These are phyloP conservation scores for Delonix regia DNA, from an alignment of 306 rosid species.

Conservation along the genomic window DNA sequence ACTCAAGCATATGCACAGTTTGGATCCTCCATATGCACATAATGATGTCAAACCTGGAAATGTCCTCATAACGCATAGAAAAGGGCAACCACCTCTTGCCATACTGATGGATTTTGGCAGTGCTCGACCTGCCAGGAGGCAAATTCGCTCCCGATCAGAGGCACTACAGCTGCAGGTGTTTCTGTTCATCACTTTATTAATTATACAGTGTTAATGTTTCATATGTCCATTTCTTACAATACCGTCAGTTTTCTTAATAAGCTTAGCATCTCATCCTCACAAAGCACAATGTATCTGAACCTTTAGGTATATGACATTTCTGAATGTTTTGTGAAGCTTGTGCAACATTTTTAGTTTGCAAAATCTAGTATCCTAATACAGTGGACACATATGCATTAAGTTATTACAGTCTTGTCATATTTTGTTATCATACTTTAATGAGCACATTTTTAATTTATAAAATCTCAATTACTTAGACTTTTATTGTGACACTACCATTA, in stretches of 20 bases:
- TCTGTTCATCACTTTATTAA: conserved; percentile 9
- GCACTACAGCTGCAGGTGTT: conserved; percentile 95
- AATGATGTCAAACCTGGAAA: conserved; percentile 98
- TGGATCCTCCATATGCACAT: conserved; percentile 96
- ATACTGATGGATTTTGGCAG: conserved; percentile 99
- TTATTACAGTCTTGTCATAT: background rate
- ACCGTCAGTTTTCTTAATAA: conserved; percentile 2
- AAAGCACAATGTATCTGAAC: background rate
- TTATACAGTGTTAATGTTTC: conserved; percentile 5
- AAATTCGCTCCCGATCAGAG: conserved; percentile 78
- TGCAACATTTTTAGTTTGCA: conserved; percentile 19
- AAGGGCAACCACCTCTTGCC: conserved; percentile 84
- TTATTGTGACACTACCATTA: conserved; percentile 16
- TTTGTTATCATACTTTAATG: background rate
- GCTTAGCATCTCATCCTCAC: background rate
- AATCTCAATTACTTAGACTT: conserved; percentile 8
- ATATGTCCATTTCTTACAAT: background rate
- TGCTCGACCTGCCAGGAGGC: conserved; percentile 88
- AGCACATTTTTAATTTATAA: conserved; percentile 5
- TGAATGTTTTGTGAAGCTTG: conserved; percentile 25
- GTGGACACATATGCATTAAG: conserved; percentile 13
- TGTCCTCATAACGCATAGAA: conserved; percentile 77
- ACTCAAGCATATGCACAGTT: conserved; percentile 92
- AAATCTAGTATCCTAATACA: conserved; percentile 21
- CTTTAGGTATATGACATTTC: background rate